Conservation (phyloP, 1,139 yeast species). For the Saccharomycopsis hybrid region DNA sequence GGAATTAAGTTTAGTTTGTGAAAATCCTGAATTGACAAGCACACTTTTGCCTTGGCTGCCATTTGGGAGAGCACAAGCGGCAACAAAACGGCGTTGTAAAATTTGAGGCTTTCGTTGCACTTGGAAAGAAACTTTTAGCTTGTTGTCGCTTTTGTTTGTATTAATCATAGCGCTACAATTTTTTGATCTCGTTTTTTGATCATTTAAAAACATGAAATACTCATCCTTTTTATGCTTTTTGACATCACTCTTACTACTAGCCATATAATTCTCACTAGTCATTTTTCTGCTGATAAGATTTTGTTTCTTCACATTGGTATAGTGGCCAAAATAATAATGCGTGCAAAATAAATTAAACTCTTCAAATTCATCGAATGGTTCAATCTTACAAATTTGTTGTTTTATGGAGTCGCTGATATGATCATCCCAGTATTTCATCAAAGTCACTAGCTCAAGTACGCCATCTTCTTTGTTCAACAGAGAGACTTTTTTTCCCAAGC, state of each 20-base stretch:
- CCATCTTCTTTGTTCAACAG: slow-evolving; percentile 1
- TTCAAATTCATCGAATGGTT: slow-evolving; percentile 80
- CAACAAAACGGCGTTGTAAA: slow-evolving; percentile 10
- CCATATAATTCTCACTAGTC: not conserved
- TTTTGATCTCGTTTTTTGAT: slow-evolving; percentile 3
- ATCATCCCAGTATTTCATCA: slow-evolving; percentile 52
- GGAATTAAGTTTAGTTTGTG: slow-evolving; percentile 12
- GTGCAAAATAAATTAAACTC: slow-evolving; percentile 74
- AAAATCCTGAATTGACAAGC: slow-evolving; percentile 17
- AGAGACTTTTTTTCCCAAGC: slow-evolving; percentile 27
- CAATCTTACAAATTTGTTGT: slow-evolving; percentile 43
- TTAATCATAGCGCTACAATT: too few relatives aligned
- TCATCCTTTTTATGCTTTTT: too few relatives aligned
- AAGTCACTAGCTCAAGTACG: slow-evolving; percentile 47
- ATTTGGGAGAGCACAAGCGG: slow-evolving; percentile 5
- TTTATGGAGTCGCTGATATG: slow-evolving; percentile 38
- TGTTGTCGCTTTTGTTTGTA: too few relatives aligned
- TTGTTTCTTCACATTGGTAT: slow-evolving; percentile 35
- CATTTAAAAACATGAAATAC: too few relatives aligned
- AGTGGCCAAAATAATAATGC: slow-evolving; percentile 66
- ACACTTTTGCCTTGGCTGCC: slow-evolving; percentile 2
- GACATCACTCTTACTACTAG: too few relatives aligned
- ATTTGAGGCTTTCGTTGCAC: not conserved
- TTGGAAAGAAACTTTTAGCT: too few relatives aligned
- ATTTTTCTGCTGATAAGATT: too few relatives aligned